A percentile compares a stretch with the other conserved stretches of the same genome.
Conservation (phyloP, 805 yeast genomes). For the Candida germanica region DNA sequence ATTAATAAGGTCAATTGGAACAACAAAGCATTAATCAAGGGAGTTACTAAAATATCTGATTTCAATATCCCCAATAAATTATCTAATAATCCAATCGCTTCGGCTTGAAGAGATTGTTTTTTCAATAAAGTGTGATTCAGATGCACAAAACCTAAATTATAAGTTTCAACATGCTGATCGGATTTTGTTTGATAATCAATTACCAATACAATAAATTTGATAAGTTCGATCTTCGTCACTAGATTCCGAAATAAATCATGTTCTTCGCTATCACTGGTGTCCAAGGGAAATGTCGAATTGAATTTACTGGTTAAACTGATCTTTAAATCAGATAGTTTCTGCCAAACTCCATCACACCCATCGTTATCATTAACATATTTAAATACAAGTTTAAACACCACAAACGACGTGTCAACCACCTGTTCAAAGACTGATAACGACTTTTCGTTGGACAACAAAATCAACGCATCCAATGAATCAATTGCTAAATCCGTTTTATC, state of each 20-base stretch:
- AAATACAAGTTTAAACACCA: constrained; percentile 45
- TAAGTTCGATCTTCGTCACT: constrained; percentile 63
- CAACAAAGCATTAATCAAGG: constrained; percentile 64
- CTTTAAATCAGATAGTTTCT: constrained; percentile 52
- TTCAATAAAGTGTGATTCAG: constrained; percentile 65
- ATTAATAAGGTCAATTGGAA: constrained; percentile 62
- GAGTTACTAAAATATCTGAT: constrained; percentile 51
- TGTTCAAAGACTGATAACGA: constrained; percentile 30
- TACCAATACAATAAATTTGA: constrained; percentile 58
- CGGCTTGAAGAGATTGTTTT: constrained; percentile 56
- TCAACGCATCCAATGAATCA: constrained; percentile 35
- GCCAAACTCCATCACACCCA: constrained; percentile 52
- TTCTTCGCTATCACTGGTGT: constrained; percentile 45
- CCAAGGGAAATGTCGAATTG: constrained; percentile 54
- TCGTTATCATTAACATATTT: constrained; percentile 46
- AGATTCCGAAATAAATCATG: constrained; percentile 49
- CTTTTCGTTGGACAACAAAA: constrained; percentile 22
- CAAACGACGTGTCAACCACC: constrained; percentile 33
- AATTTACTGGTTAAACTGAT: constrained; percentile 57
- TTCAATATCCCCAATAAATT: constrained; percentile 53
- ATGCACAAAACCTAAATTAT: constrained; percentile 50
- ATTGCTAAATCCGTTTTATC: constrained; percentile 39
- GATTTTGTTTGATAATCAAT: constrained; percentile 47
- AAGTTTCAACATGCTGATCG: constrained; percentile 30
- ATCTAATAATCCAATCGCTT: constrained; percentile 66